Conservation (phyloP, 352 stramenopile species). For the Pythium brachiatum region DNA sequence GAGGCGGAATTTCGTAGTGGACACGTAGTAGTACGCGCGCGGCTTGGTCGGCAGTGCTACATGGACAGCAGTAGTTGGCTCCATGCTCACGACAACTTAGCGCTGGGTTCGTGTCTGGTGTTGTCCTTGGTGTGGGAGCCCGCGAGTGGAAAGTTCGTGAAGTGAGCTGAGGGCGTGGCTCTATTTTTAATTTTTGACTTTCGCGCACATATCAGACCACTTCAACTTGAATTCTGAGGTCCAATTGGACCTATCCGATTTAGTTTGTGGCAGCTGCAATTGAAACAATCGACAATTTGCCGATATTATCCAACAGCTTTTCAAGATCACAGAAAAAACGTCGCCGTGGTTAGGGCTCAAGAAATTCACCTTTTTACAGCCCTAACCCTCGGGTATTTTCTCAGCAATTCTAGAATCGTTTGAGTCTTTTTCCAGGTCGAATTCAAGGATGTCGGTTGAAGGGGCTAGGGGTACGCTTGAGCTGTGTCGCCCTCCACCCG, state of each 20-base stretch:
- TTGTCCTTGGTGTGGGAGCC: no score
- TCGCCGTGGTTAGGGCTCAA: background rate
- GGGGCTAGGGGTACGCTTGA: background rate
- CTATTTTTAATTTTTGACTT: background rate
- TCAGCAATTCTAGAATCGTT: background rate
- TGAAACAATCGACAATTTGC: background rate
- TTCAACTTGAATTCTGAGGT: background rate
- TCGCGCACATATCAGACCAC: background rate
- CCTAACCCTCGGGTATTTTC: background rate
- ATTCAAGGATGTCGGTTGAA: background rate
- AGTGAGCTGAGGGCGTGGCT: background rate
- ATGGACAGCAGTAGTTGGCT: no score
- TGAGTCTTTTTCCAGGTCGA: background rate
- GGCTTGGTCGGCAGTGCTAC: background rate
- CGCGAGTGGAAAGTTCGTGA: no score
- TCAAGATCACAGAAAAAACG: background rate
- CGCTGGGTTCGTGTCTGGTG: no score
- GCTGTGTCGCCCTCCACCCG: background rate
- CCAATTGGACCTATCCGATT: background rate
- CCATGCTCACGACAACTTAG: no score
- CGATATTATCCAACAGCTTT: background rate
- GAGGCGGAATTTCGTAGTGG: background rate
- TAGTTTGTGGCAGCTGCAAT: background rate
- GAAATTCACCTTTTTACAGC: background rate
- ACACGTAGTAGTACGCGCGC: background rate